Conservation (phyloP, 805 yeast genomes). For the Clavispora carvajalis region DNA sequence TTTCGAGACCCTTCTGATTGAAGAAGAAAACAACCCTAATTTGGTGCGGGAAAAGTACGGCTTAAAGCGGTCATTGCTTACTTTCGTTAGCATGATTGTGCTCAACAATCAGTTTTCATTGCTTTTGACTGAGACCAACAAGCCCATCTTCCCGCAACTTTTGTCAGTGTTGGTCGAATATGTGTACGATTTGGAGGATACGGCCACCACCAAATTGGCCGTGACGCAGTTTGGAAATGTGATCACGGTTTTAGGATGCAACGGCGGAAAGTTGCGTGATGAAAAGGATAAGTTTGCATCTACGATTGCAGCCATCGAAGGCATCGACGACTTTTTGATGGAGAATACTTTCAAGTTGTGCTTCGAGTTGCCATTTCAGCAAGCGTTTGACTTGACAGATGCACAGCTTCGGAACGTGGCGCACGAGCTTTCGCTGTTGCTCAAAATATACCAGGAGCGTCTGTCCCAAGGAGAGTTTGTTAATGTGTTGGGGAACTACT, state of each 20-base stretch:
- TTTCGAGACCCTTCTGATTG: constrained; percentile 42
- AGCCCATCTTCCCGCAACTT: constrained; percentile 52
- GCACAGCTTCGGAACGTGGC: constrained; percentile 74
- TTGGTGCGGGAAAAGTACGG: constrained; percentile 57
- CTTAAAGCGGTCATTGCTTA: constrained; percentile 65
- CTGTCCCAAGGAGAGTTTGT: constrained; percentile 41
- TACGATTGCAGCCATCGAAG: constrained; percentile 52
- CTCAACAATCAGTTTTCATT: constrained; percentile 77
- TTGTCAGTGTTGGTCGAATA: constrained; percentile 61
- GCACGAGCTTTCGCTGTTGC: constrained; percentile 65
- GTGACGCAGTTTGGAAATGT: constrained; percentile 64
- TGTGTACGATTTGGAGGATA: constrained; percentile 58
- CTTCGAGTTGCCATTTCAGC: constrained; percentile 77
- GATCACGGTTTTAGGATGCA: constrained; percentile 55
- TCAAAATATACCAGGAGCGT: constrained; percentile 46
- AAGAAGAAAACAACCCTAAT: constrained; percentile 48
- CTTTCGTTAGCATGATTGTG: constrained; percentile 62
- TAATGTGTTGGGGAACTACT: constrained; percentile 44
- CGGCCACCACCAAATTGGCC: constrained; percentile 63
- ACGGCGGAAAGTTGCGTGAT: constrained; percentile 60
- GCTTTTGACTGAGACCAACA: constrained; percentile 65
- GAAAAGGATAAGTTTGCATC: constrained; percentile 47
- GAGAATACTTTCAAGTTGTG: constrained; percentile 61
- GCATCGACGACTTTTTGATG: constrained; percentile 66
- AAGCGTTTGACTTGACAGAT: constrained; percentile 63